A percentile compares a stretch with the other conserved stretches of the same genome.
phyloP scores from a whole-genome alignment of 2,329 filamentous ascomycete species.

The Colletotrichum sp. region DNA sequence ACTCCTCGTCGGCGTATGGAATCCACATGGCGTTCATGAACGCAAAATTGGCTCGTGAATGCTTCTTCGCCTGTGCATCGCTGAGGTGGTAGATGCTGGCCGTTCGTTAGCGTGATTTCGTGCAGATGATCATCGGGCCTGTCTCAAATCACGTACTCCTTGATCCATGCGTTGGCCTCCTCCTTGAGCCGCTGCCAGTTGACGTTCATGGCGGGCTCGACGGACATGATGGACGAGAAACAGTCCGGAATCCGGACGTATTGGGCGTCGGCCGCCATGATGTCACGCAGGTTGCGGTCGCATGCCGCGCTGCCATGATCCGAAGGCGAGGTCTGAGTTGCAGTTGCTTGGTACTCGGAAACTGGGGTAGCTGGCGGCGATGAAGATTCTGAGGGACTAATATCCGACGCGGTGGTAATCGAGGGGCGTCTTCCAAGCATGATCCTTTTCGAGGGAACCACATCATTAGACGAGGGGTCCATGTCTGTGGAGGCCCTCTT shows the following conservation, averaged over 20 bases:
- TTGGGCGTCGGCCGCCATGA: not conserved
- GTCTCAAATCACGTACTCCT: not conserved
- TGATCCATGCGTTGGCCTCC: not conserved
- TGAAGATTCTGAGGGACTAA: not conserved
- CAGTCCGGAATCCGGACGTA: not conserved
- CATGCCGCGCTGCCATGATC: not conserved
- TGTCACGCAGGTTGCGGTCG: not conserved
- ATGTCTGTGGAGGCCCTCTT: not conserved
- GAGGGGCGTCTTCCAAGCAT: not conserved
- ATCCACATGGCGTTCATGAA: not conserved
- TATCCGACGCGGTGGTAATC: not conserved
- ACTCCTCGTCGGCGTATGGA: not conserved
- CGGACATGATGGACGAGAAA: not conserved
- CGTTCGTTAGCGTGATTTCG: not conserved
- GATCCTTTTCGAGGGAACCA: not conserved
- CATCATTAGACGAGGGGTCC: not conserved
- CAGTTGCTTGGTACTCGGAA: not conserved
- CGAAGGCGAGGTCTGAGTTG: not conserved
- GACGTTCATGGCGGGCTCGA: not conserved
- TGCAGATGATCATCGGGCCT: not conserved
- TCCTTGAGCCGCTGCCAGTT: not conserved
- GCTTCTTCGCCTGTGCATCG: not conserved
- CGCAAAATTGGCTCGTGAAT: not conserved
- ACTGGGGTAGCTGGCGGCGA: not conserved
- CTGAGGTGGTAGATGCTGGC: not conserved